Evolutionary conservation across 2,329 filamentous ascomycete genomes (phyloP), one percentile per base, ranked within the genome.

Genomic region (Fusarium lateritium): DNA sequence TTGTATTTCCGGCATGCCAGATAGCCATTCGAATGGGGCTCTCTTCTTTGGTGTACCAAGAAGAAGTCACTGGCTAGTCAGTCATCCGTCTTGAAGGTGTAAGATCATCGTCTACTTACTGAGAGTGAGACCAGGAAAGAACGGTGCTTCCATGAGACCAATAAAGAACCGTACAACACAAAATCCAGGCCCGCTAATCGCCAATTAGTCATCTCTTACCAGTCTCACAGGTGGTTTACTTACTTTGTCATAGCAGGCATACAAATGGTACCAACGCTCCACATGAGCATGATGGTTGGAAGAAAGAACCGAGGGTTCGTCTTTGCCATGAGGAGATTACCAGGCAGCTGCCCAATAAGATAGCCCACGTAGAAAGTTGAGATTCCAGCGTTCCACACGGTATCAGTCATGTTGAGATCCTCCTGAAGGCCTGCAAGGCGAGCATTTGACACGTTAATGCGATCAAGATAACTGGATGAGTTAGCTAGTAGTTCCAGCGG

Each of bases 391-490:
- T 75, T 78, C 76, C 83, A 85, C 31, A 80, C 69, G 0, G 71
- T 77, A 38, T 79, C 75, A 15, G 65, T 69, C 71, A 82, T 79
- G 47, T 71, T 50, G 3, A 84, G 73, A 64, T 81, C 80, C 11
- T 75, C 61, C 57, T 80, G 76, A 24, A 82, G 76, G 9, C 79
- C 78, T 9, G 78, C 79, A 8, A 82, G 76, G 31, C 78, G 77
- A 9, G 80, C 79, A 60, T 81, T 82, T 52, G 83, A 84, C 21
- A 86, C 83, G 65, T 86, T 86, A 42, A 83, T 84, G 50, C 83
- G 79, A 66, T 85, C 83, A 36, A 86, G 79, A 71, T 85, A 86
- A 72, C 83, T 85, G 24, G 31, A 22, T 15, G 10, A 7, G 22
- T 64, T 33, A 57, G 44, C n/a, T 2, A 14, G 38, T 22, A 5